Percentiles rank a stretch among this genome's conserved stretches.
Conservation (phyloP, 495 filamentous ascomycete species). For the Chlorociboria aeruginascens region DNA sequence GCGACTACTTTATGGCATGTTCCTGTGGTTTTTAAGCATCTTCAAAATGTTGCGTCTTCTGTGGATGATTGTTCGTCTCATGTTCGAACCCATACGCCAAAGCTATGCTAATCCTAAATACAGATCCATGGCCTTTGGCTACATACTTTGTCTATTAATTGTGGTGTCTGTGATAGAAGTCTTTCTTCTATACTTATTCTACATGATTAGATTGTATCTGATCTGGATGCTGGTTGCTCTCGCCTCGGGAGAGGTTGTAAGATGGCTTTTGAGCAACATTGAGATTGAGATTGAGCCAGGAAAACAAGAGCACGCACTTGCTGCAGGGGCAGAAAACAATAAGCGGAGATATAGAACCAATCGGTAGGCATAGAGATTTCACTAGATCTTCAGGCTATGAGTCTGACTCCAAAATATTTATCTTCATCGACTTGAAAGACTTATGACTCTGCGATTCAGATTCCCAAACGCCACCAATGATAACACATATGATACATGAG, state of each 20-base stretch:
- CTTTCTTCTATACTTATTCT: background rate
- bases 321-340: background rate
- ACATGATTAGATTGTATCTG: background rate
- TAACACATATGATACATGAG: conserved; percentile 6
- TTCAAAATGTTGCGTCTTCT: too few relatives aligned
- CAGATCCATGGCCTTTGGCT: background rate
- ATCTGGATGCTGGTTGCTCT: background rate
- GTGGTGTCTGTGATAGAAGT: background rate
- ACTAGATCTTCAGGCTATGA: too few relatives aligned
- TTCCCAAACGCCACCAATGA: conserved; percentile 9
- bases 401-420: too few relatives aligned
- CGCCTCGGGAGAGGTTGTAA: background rate
- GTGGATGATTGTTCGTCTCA: too few relatives aligned
- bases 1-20: too few relatives aligned
- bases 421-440: too few relatives aligned
- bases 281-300: background rate
- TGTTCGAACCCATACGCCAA: background rate
- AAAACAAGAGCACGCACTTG: background rate
- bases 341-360: background rate
- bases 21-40: too few relatives aligned
- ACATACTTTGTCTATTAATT: background rate
- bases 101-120: background rate
- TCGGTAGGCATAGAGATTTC: background rate
- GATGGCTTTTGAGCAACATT: background rate
- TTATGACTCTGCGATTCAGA: too few relatives aligned